Evolutionary conservation across 345 rosid genomes (phyloP), one percentile per base, ranked within the genome.

Genomic region (Hevea brasiliensis): DNA sequence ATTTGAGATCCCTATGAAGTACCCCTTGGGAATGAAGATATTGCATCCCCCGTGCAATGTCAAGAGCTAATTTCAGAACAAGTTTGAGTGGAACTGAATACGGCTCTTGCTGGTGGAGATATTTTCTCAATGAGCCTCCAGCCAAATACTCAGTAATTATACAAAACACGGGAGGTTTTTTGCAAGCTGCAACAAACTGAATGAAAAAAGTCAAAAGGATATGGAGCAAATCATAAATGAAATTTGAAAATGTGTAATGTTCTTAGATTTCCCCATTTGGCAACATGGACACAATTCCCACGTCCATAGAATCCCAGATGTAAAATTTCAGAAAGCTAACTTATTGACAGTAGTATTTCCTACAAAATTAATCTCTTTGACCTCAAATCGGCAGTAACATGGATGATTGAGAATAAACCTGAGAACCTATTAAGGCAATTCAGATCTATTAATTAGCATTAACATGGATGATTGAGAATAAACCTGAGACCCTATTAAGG

Each of bases 1-100:
- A 89, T 79, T 90, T 90, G 77, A 90, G 91, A 82, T 90, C 93
- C 71, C 91, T 80, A 50, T 90, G 93, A 63, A 90, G 89, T 65
- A 90, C 79, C 44, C 96, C 90, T 74, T 68, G 83, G 45, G 92
- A 85, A 83, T 90, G 96, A 80, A 90, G 91, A 76, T 83, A 90
- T 62, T 85, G 87, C 93, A 88, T 90, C 45, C 91, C 96, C 8
- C 69, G 88, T 35, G 96, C 93, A 82, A 90, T 89, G 79, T 86
- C 92, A 20, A 90, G 83, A 42, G 90, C 86, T 74, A 89, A 63
- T 76, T 86, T 90, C 63, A 90, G 84, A 73, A 87, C 90, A 50
- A 87, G 76, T 70, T 78, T 57, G 68, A 74, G 86, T 20, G 96
- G 90, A 72, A 90, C 81, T 21, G 93, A 86, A 80, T 89, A 75